phyloP scores from a whole-genome alignment of 108 stramenopile genomes.

The Schizochytrium sp. region DNA sequence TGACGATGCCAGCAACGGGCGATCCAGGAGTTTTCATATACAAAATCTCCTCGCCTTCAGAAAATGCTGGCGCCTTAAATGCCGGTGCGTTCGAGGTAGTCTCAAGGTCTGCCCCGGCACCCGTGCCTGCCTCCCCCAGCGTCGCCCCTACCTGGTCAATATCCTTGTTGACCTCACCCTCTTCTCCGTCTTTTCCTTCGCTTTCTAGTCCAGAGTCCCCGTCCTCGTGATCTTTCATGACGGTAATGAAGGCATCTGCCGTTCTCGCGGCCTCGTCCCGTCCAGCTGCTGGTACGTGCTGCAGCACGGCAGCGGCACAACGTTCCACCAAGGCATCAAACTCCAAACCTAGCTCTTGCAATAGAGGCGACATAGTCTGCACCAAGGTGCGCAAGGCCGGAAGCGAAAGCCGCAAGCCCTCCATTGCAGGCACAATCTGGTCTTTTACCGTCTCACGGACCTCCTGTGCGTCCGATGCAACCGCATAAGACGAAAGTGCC shows the following conservation, averaged over 20 bases:
- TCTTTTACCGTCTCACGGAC: background rate
- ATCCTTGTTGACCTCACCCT: no score
- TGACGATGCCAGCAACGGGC: background rate
- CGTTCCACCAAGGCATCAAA: background rate
- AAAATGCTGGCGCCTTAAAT: background rate
- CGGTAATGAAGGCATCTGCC: background rate
- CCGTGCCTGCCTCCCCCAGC: no score
- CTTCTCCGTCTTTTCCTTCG: background rate
- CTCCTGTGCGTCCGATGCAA: background rate
- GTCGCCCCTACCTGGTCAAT: no score
- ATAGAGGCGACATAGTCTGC: background rate
- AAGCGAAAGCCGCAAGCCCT: background rate
- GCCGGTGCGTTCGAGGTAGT: background rate
- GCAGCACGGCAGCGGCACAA: background rate
- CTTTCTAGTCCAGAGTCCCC: no score
- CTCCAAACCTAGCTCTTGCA: background rate
- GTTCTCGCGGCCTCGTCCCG: background rate
- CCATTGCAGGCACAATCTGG: background rate
- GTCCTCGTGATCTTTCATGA: background rate
- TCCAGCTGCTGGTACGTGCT: background rate
- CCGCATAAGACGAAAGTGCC: background rate
- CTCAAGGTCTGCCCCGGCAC: no score
- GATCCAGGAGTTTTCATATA: background rate
- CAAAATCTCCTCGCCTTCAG: background rate
- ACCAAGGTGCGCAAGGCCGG: background rate